Conservation (phyloP, 768 basidiomycete genomes). For the Phaeotremella fagi region DNA sequence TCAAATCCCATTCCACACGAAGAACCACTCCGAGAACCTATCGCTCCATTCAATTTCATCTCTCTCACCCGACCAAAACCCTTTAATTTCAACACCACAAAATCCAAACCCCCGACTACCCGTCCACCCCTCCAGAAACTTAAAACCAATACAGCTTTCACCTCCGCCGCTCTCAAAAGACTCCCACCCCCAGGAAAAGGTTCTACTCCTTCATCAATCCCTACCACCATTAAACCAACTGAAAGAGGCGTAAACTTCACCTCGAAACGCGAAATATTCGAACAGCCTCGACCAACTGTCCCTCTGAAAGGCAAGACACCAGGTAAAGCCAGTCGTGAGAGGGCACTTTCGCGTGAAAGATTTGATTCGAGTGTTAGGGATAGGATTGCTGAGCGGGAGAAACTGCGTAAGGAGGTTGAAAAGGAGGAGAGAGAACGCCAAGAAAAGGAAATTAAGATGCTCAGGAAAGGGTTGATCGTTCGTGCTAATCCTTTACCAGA, state of each 20-base stretch:
- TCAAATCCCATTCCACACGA: background rate
- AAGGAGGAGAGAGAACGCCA: conserved; percentile 10
- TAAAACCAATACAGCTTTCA: conserved; percentile 4
- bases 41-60: background rate
- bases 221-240: conserved; percentile 2
- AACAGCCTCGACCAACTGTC: conserved; percentile 15
- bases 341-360: conserved; percentile 14
- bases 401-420: background rate
- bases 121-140: background rate
- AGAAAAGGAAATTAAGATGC: conserved; percentile 11
- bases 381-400: conserved; percentile 12
- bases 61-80: background rate
- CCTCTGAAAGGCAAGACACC: conserved; percentile 27
- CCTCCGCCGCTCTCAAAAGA: conserved; percentile 18
- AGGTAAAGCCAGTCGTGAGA: conserved; percentile 16
- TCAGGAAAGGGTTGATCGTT: conserved; percentile 27
- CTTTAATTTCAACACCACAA: conserved; percentile 1
- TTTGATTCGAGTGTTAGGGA: conserved; percentile 14
- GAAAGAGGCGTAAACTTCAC: conserved; percentile 23
- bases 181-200: conserved; percentile 30
- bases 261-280: conserved; percentile 12
- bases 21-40: too few relatives aligned
- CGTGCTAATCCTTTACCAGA: conserved; percentile 30
- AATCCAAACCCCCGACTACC: background rate
- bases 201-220: conserved; percentile 5